phyloP scores from a whole-genome alignment of 345 rosid genomes.

The Salix suchowensis region DNA sequence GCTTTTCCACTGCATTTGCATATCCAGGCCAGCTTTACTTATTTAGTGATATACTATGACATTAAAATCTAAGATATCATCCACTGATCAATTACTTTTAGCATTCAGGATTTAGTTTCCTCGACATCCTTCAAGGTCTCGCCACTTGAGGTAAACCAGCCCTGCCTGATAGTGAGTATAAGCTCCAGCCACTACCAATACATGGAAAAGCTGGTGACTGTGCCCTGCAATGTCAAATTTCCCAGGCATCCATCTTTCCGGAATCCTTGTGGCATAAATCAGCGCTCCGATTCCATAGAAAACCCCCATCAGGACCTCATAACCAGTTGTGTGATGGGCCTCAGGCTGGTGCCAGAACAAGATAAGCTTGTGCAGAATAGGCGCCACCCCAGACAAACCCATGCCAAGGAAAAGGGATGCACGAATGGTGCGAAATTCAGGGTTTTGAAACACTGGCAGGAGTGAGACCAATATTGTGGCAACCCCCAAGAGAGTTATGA shows the following conservation, averaged over 20 bases:
- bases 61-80: background rate
- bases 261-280: conserved; percentile 74
- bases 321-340: conserved; percentile 85
- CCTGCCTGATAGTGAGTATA: conserved; percentile 82
- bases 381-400: conserved; percentile 80
- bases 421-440: conserved; percentile 58
- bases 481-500: conserved; percentile 77
- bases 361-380: conserved; percentile 72
- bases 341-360: conserved; percentile 77
- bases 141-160: conserved; percentile 76
- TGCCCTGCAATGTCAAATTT: conserved; percentile 92
- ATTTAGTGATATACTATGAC: background rate
- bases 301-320: conserved; percentile 75
- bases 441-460: conserved; percentile 75
- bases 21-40: background rate
- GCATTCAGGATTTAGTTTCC: background rate
- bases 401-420: conserved; percentile 75
- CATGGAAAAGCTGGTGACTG: conserved; percentile 84
- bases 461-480: conserved; percentile 63
- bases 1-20: background rate
- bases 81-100: background rate
- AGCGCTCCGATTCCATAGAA: conserved; percentile 67
- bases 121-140: conserved; percentile 72
- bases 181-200: conserved; percentile 81
- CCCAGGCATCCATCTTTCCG: conserved; percentile 94